These are phyloP conservation scores for Ustilago lituana DNA, from an alignment of 1,284 basidiomycete genomes.

Conservation along the genomic window DNA sequence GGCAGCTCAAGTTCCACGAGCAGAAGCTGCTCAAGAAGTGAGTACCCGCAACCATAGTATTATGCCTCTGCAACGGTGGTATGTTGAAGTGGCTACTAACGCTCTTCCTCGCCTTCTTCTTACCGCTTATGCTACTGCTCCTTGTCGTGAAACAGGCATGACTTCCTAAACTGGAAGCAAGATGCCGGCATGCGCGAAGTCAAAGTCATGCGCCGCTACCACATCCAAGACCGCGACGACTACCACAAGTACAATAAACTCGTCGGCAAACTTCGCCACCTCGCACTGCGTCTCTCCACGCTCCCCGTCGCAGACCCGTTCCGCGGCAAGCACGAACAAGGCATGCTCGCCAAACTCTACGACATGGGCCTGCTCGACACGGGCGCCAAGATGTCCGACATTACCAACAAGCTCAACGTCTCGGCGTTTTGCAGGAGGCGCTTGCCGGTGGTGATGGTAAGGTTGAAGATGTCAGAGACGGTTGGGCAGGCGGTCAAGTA, in stretches of 20 bases:
- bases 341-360: conserved; percentile 92
- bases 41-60: too few relatives aligned
- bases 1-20: conserved; percentile 66
- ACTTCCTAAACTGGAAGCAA: conserved; percentile 86
- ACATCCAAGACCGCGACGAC: conserved; percentile 78
- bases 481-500: conserved; percentile 97
- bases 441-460: conserved; percentile 90
- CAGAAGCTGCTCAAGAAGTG: conserved; percentile 67
- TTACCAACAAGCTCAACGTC: conserved; percentile 86
- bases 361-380: conserved; percentile 90
- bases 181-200: conserved; percentile 91
- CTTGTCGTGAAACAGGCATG: conserved; percentile 49
- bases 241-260: conserved; percentile 99
- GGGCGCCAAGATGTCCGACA: conserved; percentile 69
- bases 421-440: conserved; percentile 91
- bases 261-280: conserved; percentile 84
- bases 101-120: neutral
- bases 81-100: neutral
- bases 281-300: conserved; percentile 86
- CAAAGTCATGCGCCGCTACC: conserved; percentile 94
- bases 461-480: conserved; percentile 93
- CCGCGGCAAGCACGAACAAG: conserved; percentile 82
- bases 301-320: conserved; percentile 91
- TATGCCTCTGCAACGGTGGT: too few relatives aligned
- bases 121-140: neutral